Evolutionary conservation across 495 filamentous ascomycete genomes (phyloP), one percentile per base, ranked within the genome.

Genomic region (Pyronema domesticum): DNA sequence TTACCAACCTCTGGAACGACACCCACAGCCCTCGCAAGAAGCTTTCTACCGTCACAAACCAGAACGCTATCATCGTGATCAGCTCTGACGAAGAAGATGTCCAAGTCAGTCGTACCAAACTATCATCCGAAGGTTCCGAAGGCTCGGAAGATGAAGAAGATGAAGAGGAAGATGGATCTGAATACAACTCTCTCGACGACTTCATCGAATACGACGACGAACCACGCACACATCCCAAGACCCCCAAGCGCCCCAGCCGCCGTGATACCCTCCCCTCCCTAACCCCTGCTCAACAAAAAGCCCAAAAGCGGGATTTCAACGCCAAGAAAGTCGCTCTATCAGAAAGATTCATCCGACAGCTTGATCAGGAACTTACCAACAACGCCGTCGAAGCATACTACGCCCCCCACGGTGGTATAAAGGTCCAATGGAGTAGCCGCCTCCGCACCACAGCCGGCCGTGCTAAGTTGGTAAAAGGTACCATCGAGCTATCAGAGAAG

Each of bases 361-460:
- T 98, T 7, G 91, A 98, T 67, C 60, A 70, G 1, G 70, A 64
- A 30, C 77, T 94, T 60, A 75, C 79, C 0, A 65, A 70, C 7
- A 79, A 80, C n/a, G 63, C 79, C 52, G 71, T 98, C 13, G 66
- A 68, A 7, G 54, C 68, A 43, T 68, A 87, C 40, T 72, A 84
- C 0, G 71, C 72, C 13, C 59, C 69, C 0, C 85, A 84, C 0
- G 88, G 88, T 49, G 91, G 91, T 7, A 73, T 95, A 34, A 75
- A 74, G 44, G 74, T 96, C 43, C 65, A 75, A 39, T 98, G 91
- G 91, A 83, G 75, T 60, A 89, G 87, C 56, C 89, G 77, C 13
- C 78, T 98, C 30, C 80, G 80, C 50, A 85, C 80, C 3, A 96
- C 91, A 1, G 91, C 91, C 33, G 91, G 91, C 0, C 76, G 85